A percentile compares a stretch with the other conserved stretches of the same genome.
Conservation (phyloP, 139 green algal genomes). For the Coccomyxa sp. region DNA sequence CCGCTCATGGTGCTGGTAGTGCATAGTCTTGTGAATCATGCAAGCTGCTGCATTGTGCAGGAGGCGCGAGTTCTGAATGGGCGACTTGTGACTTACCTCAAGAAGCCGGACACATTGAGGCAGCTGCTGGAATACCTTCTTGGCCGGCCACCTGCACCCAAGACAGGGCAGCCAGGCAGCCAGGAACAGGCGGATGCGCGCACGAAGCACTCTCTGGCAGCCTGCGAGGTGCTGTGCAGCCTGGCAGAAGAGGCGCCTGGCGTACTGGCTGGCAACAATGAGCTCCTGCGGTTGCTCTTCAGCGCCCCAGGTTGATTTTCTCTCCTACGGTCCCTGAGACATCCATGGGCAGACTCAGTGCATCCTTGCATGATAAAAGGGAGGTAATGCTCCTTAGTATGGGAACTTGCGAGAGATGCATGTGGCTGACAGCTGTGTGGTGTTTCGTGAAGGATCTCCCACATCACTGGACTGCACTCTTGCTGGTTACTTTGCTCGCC, state of each 20-base stretch:
- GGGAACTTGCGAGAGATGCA: slow-evolving; percentile 67
- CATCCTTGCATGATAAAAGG: too few species aligned
- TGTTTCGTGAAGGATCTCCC: slow-evolving; percentile 52
- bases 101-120: slow-evolving; percentile 62
- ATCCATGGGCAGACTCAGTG: slow-evolving; percentile 23
- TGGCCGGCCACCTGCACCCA: not conserved
- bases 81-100: slow-evolving; percentile 75
- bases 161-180: slow-evolving; percentile 11
- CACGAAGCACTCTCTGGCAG: slow-evolving; percentile 90
- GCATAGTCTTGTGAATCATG: too few species aligned
- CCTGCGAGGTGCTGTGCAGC: slow-evolving; percentile 68
- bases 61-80: slow-evolving; percentile 87
- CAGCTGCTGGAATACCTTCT: slow-evolving; percentile 47
- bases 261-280: slow-evolving; percentile 26
- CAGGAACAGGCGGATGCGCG: slow-evolving; percentile 60
- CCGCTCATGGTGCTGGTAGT: too few species aligned
- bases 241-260: not conserved
- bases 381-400: slow-evolving; percentile 85
- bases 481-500: slow-evolving; percentile 89
- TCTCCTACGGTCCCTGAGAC: slow-evolving; percentile 23
- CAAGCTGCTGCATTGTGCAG: not conserved
- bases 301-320: not conserved
- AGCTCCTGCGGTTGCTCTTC: slow-evolving; percentile 76
- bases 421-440: slow-evolving; percentile 76
- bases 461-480: slow-evolving; percentile 68